Percentiles rank a stretch among this genome's conserved stretches.
Conservation (phyloP, 306 rosid genomes). For the Dalbergia oliveri region DNA sequence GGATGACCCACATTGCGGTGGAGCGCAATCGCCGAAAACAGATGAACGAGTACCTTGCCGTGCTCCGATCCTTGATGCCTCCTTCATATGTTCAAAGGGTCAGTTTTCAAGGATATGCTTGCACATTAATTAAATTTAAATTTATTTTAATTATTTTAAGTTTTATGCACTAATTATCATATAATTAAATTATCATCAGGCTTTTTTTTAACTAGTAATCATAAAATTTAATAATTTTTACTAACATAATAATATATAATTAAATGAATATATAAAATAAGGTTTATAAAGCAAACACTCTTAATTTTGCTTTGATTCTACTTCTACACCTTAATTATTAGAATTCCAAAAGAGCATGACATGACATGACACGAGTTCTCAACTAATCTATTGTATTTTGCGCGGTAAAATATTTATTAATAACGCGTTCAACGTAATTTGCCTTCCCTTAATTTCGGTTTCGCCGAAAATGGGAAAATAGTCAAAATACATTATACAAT, state of each 20-base stretch:
- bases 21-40: constrained; percentile 93
- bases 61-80: constrained; percentile 89
- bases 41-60: constrained; percentile 87
- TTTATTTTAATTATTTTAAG: no score
- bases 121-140: no score
- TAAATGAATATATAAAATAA: no score
- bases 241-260: no score
- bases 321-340: background rate
- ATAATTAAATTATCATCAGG: no score
- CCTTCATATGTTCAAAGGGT: constrained; percentile 93
- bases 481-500: background rate
- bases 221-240: no score
- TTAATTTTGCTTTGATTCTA: background rate
- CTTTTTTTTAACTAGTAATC: no score
- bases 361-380: constrained; percentile 20
- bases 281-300: background rate
- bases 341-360: background rate
- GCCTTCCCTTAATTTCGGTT: background rate
- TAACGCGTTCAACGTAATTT: background rate
- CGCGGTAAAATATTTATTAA: background rate
- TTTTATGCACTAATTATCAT: no score
- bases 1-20: constrained; percentile 93
- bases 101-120: background rate
- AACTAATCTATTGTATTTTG: background rate
- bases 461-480: background rate